These are phyloP conservation scores for Ascochyta lentis DNA, from an alignment of 2,329 filamentous ascomycete species.

Conservation along the genomic window DNA sequence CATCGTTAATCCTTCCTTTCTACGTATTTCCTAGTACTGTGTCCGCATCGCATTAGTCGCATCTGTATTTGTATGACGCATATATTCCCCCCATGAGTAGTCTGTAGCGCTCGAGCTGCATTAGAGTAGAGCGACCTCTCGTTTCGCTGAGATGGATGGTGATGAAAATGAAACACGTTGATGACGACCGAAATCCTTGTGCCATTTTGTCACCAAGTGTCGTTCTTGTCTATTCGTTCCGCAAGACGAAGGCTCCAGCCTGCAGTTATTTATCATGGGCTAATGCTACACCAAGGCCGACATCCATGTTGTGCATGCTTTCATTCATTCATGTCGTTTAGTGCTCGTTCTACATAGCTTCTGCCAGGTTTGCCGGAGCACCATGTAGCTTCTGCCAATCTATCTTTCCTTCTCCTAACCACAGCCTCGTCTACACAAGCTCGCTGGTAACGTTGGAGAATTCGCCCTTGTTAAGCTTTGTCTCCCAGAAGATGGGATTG, in stretches of 20 bases:
- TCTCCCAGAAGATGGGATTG: slow-evolving; percentile 99
- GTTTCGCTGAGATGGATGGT: slow-evolving; percentile 4
- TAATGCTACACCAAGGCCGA: too few species aligned
- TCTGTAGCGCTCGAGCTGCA: not conserved
- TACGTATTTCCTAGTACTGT: slow-evolving; percentile 4
- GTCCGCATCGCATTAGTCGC: slow-evolving; percentile 1
- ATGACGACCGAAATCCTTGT: not conserved
- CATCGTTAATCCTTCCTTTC: slow-evolving; percentile 19
- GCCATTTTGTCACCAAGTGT: not conserved
- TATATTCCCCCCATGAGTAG: slow-evolving; percentile 16
- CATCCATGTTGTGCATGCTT: slow-evolving; percentile 9
- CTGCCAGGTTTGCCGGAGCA: not conserved
- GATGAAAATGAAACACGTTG: not conserved
- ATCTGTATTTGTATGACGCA: slow-evolving; percentile 16
- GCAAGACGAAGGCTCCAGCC: too few species aligned
- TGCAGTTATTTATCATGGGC: too few species aligned
- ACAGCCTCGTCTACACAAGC: slow-evolving; percentile 59
- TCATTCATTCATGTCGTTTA: slow-evolving; percentile 20
- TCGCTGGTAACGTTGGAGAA: slow-evolving; percentile 92
- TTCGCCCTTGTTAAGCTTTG: slow-evolving; percentile 97
- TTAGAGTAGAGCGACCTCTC: slow-evolving; percentile 2
- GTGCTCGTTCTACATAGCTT: slow-evolving; percentile 7
- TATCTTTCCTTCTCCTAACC: not conserved
- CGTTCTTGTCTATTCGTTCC: not conserved
- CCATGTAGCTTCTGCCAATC: not conserved